Conservation (phyloP, 495 filamentous ascomycete genomes). For the Astrothelium subdiscretum region DNA sequence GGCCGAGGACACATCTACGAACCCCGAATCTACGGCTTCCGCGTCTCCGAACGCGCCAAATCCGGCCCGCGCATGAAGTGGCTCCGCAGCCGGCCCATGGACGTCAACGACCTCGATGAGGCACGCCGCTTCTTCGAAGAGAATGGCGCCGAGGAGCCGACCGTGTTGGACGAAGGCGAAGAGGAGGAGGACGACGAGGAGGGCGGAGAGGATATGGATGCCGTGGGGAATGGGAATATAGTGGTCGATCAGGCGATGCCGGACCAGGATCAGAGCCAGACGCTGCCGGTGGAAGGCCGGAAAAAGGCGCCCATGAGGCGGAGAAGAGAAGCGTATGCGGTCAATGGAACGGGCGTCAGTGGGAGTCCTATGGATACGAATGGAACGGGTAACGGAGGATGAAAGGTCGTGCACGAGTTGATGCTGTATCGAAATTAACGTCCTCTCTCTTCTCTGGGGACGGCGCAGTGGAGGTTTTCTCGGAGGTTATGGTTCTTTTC, state of each 20-base stretch:
- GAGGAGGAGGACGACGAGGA: conserved; percentile 10
- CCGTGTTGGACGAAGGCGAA: conserved; percentile 7
- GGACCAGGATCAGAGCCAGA: not conserved
- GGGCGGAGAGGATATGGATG: conserved; percentile 11
- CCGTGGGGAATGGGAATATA: conserved; percentile 14
- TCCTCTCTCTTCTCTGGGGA: not conserved
- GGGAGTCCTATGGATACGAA: conserved; percentile 1
- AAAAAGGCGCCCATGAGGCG: conserved; percentile 2
- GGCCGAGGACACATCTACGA: conserved; percentile 80
- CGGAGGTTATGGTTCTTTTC: not conserved
- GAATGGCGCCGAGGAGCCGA: not conserved
- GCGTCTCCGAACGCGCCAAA: conserved; percentile 74
- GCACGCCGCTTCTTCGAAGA: conserved; percentile 38
- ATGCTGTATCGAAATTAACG: not conserved
- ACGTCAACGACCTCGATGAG: conserved; percentile 77
- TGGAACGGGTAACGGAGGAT: not conserved
- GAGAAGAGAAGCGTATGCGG: conserved; percentile 1
- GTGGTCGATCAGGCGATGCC: not conserved
- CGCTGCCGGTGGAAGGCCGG: not conserved
- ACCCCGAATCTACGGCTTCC: conserved; percentile 91
- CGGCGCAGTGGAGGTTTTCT: not conserved
- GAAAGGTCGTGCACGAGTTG: not conserved
- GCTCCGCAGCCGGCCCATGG: conserved; percentile 71
- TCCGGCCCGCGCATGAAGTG: conserved; percentile 93
- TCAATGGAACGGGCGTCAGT: not conserved